A percentile compares a stretch with the other conserved stretches of the same genome.
These are phyloP conservation scores for Nicotiana tabacum DNA, from an alignment of 257 asterid species.

Conservation along the genomic window DNA sequence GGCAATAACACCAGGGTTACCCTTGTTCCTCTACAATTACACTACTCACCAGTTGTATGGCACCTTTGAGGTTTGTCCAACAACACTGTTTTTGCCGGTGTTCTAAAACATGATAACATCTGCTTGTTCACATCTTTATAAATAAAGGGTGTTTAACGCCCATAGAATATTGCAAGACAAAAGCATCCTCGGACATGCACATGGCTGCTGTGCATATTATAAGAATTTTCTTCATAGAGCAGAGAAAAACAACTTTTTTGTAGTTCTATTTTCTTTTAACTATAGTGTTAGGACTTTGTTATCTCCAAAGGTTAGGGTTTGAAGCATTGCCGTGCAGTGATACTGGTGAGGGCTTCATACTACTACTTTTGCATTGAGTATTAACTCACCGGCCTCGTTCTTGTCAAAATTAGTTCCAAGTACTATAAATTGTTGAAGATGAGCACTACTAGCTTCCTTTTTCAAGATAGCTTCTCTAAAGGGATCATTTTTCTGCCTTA, in stretches of 20 bases:
- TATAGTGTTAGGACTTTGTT: not conserved
- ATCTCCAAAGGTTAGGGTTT: not conserved
- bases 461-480: not conserved
- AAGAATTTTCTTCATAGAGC: not conserved
- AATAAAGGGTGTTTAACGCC: not conserved
- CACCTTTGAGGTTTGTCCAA: constrained; percentile 63
- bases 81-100: not conserved
- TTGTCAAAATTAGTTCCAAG: not conserved
- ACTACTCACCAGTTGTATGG: constrained; percentile 98
- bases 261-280: not conserved
- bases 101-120: not conserved
- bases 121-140: not conserved
- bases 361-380: not conserved
- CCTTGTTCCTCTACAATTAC: constrained; percentile 80
- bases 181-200: not conserved
- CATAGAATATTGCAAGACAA: not conserved
- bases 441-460: not conserved
- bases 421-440: not conserved
- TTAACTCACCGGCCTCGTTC: not conserved
- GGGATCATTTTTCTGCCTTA: not conserved
- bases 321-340: not conserved
- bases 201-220: not conserved
- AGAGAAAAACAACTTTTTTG: not conserved
- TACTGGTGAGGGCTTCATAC: not conserved
- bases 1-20: constrained; percentile 97